These are phyloP conservation scores for Fusarium sp. DNA, from an alignment of 2,329 filamentous ascomycete species.

Conservation along the genomic window DNA sequence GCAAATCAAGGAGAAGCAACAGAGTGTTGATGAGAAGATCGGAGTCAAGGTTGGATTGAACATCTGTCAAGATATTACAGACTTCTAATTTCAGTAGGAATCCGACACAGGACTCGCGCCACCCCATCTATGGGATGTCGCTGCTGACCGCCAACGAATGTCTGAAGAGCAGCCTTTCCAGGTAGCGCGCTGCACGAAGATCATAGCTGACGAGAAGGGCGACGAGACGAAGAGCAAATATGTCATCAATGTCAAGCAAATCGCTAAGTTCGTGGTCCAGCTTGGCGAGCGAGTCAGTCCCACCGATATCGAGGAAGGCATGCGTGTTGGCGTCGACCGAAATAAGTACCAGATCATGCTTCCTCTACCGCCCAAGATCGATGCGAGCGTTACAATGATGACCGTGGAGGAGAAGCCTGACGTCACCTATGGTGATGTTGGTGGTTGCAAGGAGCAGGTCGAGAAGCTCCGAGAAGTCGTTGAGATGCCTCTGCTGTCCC, in stretches of 20 bases:
- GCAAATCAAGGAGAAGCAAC: conserved; percentile 99
- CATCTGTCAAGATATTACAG: background rate
- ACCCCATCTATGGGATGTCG: conserved; percentile 98
- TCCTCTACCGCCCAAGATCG: conserved; percentile 96
- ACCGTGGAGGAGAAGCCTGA: conserved; percentile 99
- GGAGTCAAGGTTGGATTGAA: conserved; percentile 73
- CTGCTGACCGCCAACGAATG: conserved; percentile 98
- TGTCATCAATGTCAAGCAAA: conserved; percentile 99
- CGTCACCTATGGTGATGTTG: conserved; percentile 98
- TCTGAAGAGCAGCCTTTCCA: conserved; percentile 97
- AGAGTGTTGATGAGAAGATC: conserved; percentile 98
- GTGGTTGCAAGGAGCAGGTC: conserved; percentile 99
- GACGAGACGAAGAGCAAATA: conserved; percentile 99
- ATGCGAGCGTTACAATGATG: conserved; percentile 99
- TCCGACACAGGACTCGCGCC: conserved; percentile 98
- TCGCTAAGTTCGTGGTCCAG: conserved; percentile 99
- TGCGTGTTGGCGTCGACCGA: conserved; percentile 97
- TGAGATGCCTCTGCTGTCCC: conserved; percentile 96
- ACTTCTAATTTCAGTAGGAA: conserved; percentile 69
- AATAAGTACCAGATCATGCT: conserved; percentile 99
- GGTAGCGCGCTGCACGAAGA: conserved; percentile 98
- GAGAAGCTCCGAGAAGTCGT: conserved; percentile 99
- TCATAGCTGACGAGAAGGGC: conserved; percentile 93
- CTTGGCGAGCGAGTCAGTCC: conserved; percentile 96
- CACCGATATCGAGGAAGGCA: conserved; percentile 99